phyloP scores from a whole-genome alignment of 495 filamentous ascomycete species.

The Recurvomyces mirabilis region DNA sequence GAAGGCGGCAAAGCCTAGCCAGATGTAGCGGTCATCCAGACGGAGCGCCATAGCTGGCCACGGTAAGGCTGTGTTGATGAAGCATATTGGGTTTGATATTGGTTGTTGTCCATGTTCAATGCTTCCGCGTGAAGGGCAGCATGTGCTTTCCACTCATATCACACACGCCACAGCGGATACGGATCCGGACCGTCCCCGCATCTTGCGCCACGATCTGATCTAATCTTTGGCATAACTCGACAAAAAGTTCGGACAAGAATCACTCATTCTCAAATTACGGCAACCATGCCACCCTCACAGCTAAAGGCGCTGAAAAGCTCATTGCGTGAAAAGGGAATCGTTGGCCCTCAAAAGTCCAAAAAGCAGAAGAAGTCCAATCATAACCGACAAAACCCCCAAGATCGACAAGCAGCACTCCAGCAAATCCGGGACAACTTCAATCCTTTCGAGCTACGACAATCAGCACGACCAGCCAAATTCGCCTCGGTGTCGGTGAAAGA shows the following conservation, averaged over 20 bases:
- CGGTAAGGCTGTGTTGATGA: too few relatives aligned
- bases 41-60: constrained; percentile 18
- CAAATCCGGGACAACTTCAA: constrained; percentile 91
- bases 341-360: constrained; percentile 81
- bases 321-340: constrained; percentile 72
- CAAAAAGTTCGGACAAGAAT: too few relatives aligned
- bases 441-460: constrained; percentile 81
- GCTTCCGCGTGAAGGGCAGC: too few relatives aligned
- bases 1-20: constrained; percentile 29
- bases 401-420: constrained; percentile 61
- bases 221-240: too few relatives aligned
- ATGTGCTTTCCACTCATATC: too few relatives aligned
- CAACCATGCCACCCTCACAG: constrained; percentile 97
- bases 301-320: constrained; percentile 90
- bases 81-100: too few relatives aligned
- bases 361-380: constrained; percentile 69
- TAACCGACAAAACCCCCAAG: constrained; percentile 49
- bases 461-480: constrained; percentile 57
- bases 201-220: too few relatives aligned
- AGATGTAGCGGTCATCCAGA: constrained; percentile 31
- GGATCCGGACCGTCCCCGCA: too few relatives aligned
- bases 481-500: constrained; percentile 41
- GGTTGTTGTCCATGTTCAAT: too few relatives aligned
- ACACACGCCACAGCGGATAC: too few relatives aligned
- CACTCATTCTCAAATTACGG: too few relatives aligned